Conservation (phyloP, 2,329 filamentous ascomycete species). For the Colletotrichum coccodes region DNA sequence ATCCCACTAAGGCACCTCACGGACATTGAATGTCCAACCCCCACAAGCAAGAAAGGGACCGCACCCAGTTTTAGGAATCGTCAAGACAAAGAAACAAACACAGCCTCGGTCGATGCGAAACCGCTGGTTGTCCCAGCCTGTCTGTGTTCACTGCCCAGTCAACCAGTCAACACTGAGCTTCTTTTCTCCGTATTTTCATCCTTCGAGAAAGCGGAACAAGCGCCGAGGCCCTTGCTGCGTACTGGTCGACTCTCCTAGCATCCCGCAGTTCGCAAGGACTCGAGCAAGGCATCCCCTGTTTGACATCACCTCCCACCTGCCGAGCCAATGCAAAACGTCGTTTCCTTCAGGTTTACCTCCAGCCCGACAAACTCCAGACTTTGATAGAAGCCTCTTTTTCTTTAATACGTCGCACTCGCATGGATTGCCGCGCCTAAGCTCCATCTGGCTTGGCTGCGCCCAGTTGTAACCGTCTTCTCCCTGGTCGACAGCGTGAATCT, state of each 20-base stretch:
- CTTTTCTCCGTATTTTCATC: not conserved
- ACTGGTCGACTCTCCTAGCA: constrained; percentile 14
- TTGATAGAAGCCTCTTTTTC: constrained; percentile 16
- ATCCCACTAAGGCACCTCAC: constrained; percentile 26
- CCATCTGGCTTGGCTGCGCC: constrained; percentile 1
- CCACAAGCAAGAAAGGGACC: not conserved
- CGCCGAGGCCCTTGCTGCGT: constrained; percentile 7
- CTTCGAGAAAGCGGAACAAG: constrained; percentile 13
- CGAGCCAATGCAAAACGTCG: constrained; percentile 32
- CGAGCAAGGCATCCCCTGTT: constrained; percentile 20
- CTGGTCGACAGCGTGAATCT: constrained; percentile 15
- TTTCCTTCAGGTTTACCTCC: constrained; percentile 24
- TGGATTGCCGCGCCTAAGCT: constrained; percentile 22
- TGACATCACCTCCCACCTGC: constrained; percentile 12
- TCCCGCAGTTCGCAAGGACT: not conserved
- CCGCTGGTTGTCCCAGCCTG: constrained; percentile 16
- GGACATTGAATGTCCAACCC: constrained; percentile 16
- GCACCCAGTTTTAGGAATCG: not conserved
- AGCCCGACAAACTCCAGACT: constrained; percentile 26
- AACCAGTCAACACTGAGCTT: not conserved
- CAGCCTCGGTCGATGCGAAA: constrained; percentile 29
- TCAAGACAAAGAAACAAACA: constrained; percentile 32
- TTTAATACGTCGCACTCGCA: constrained; percentile 29
- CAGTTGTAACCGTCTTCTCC: constrained; percentile 3
- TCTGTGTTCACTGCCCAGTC: not conserved